Base-by-base conservation (phyloP, 306 rosid genomes). In the Lathyrus sativus region DNA sequence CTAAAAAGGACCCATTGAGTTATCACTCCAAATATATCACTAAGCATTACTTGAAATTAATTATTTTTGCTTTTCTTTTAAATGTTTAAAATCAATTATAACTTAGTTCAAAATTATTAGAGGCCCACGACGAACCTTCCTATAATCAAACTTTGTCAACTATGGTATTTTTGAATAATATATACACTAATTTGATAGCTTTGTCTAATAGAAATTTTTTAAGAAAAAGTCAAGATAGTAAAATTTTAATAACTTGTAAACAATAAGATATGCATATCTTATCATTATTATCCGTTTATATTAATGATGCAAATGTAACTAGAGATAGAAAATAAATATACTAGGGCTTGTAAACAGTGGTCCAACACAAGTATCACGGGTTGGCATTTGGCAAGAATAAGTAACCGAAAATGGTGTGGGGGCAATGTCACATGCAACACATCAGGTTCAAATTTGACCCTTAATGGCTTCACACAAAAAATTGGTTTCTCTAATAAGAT, bases 321-420 rank as follows among this genome's bases (percentile, higher is more conserved):
- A 42, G n/a, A 35, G 5, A n/a, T 46, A 46, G 22, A 46, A 46
- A 46, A 46, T 24, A 55, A 55, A 65, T 29, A 19, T 7, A 29
- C 33, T 38, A 38, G 62, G 39, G 13, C 46, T 63, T 64, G 62
- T 56, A 67, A 61, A 68, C 4, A 46, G 81, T 76, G 84, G 78
- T 76, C 81, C 81, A 76, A 72, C 76, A 80, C 74, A 62, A 72
- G 59, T 72, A 76, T 80, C 81, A 80, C 76, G 85, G 85, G 81
- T 72, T 72, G 81, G 76, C 66, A 68, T 51, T 72, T 72, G 78
- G 81, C 65, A 62, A 57, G 38, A 76, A 60, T 56, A 72, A 45
- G 56, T 72, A 80, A 67, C 73, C 45, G 69, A 70, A 73, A 77
- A 68, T 74, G 64, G 65, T 50, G 80, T 81, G 82, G 79, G 68